phyloP scores from a whole-genome alignment of 257 asterid species.

The Prunella vulgaris region DNA sequence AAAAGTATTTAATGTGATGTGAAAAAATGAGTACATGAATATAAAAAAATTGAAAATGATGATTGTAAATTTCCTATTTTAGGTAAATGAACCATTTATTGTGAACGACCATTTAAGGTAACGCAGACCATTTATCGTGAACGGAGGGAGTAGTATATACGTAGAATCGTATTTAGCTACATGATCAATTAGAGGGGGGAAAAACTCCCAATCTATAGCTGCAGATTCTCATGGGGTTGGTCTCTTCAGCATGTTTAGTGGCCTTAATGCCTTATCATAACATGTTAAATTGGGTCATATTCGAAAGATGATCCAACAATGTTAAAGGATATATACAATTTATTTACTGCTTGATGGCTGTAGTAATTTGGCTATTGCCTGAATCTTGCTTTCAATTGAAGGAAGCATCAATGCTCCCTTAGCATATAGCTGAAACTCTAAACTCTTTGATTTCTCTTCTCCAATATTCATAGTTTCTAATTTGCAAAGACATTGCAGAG shows the following conservation, averaged over 20 bases:
- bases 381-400: conserved; percentile 38
- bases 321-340: background rate
- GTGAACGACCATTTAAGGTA: too few species aligned
- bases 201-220: background rate
- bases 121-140: too few species aligned
- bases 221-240: background rate
- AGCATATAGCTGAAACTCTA: conserved; percentile 24
- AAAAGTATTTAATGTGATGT: too few species aligned
- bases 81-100: background rate
- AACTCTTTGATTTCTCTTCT: conserved; percentile 23
- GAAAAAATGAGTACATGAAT: too few species aligned
- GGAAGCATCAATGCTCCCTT: conserved; percentile 36
- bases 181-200: too few species aligned
- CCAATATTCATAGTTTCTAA: conserved; percentile 24
- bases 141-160: too few species aligned
- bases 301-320: background rate
- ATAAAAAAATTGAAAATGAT: too few species aligned
- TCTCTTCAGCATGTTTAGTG: background rate
- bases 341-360: conserved; percentile 27
- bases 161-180: too few species aligned
- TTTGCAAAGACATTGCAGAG: conserved; percentile 37
- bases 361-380: conserved; percentile 34
- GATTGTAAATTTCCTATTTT: too few species aligned
- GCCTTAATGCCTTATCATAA: background rate
- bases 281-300: background rate